Conservation (phyloP, 768 basidiomycete genomes). For the Naematelia encephala region DNA sequence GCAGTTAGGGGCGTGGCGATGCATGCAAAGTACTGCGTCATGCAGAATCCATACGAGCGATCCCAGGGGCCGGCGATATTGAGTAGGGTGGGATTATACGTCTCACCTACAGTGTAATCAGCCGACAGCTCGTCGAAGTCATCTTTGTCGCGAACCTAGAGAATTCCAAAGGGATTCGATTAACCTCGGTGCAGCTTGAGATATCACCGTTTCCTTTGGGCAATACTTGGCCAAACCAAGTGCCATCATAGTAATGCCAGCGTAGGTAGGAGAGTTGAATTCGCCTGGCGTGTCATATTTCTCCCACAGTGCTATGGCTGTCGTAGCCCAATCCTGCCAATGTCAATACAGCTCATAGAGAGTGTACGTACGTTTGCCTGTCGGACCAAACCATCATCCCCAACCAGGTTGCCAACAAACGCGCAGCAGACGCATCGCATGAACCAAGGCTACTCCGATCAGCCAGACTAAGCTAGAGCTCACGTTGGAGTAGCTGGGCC, state of each 20-base stretch:
- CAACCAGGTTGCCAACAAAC: constrained; percentile 4
- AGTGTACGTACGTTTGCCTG: constrained; percentile 13
- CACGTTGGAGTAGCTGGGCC: constrained; percentile 22
- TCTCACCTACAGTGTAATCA: constrained; percentile 15
- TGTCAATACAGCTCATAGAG: not conserved
- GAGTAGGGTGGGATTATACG: constrained; percentile 23
- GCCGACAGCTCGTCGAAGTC: not conserved
- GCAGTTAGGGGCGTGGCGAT: constrained; percentile 9
- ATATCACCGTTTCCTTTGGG: constrained; percentile 7
- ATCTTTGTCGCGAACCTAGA: constrained; percentile 7
- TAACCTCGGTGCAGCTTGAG: constrained; percentile 11
- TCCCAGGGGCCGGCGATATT: constrained; percentile 27
- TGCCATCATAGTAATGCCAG: constrained; percentile 22
- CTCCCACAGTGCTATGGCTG: constrained; percentile 13
- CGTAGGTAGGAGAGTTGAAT: constrained; percentile 23
- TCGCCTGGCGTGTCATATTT: constrained; percentile 14
- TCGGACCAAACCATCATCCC: constrained; percentile 5
- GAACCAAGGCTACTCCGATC: constrained; percentile 17
- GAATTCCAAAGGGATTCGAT: constrained; percentile 13
- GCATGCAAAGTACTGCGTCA: constrained; percentile 24
- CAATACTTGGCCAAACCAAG: constrained; percentile 18
- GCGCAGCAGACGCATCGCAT: constrained; percentile 17
- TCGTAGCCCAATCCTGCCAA: constrained; percentile 13
- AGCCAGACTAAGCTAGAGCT: not conserved
- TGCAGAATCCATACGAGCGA: constrained; percentile 19